phyloP scores from a whole-genome alignment of 768 basidiomycete genomes.

The Termitomyces titanicus region DNA sequence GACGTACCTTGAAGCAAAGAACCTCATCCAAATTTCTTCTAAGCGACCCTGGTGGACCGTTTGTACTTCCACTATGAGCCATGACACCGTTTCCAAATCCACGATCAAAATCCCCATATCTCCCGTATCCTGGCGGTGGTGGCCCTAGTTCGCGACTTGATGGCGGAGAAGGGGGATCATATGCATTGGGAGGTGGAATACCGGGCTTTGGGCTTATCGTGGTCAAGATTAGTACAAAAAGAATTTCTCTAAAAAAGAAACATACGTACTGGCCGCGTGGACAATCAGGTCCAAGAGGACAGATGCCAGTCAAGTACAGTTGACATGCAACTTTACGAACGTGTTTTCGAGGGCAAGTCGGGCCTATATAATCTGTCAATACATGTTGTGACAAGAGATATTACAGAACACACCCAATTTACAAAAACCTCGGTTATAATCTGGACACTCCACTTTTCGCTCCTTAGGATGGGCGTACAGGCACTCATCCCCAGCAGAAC shows the following conservation, averaged over 20 bases:
- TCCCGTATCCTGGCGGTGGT: constrained; percentile 88
- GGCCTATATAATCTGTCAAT: constrained; percentile 46
- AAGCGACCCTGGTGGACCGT: constrained; percentile 29
- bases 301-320: constrained; percentile 88
- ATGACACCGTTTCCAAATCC: constrained; percentile 33
- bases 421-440: constrained; percentile 95
- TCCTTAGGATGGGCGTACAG: constrained; percentile 95
- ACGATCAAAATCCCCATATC: constrained; percentile 77
- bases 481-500: constrained; percentile 95
- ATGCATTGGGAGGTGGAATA: constrained; percentile 22
- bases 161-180: constrained; percentile 68
- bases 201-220: constrained; percentile 62
- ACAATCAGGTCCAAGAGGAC: constrained; percentile 87
- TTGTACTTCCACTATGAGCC: constrained; percentile 22
- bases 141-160: constrained; percentile 81
- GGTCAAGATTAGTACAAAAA: constrained; percentile 7
- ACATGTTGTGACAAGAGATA: neutral
- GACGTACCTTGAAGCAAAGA: constrained; percentile 77
- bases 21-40: constrained; percentile 82
- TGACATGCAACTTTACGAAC: constrained; percentile 90
- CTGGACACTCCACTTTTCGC: constrained; percentile 88
- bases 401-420: constrained; percentile 65
- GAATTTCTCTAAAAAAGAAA: neutral
- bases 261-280: constrained; percentile 79
- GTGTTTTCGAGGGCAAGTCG: constrained; percentile 87